Base-by-base conservation (phyloP, 2,329 filamentous ascomycete genomes). In the Setomelanomma holmii region DNA sequence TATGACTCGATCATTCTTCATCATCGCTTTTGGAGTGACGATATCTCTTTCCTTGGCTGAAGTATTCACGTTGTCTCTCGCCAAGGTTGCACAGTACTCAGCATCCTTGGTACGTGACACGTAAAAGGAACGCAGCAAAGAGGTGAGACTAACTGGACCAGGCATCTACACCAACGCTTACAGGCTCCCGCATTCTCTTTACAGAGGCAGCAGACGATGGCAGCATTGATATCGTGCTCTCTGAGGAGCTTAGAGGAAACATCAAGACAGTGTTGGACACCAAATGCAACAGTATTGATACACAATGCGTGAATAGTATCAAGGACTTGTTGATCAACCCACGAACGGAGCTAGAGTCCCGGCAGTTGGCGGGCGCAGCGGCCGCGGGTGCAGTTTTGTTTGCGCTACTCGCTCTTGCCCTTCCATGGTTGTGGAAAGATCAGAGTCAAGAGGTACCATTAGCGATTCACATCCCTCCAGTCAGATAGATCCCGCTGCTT, bases 181-280 rank as follows among this genome's bases (percentile, higher is more conserved):
- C 49, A 1, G 49, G 49, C 3, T 41, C 49, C 4, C 35, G 42
- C 4, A 20, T 51, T 4, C 4, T 51, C 1, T 51, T 51, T 27
- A 51, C 42, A 2, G 38, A 46, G 7, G 23, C 49, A 4, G 42
- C 49, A 5, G 21, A 19, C 7, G 27, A 36, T 16, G 42, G 30
- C 11, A 42, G 49, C 14, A 30, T 51, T 10, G 49, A 51, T 20
- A 27, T 46, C n/a, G 30, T 51, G 5, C n/a, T 51, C 6, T 51
- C 49, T 4, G 24, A 46, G 14, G 49, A 51, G 24, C 27, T 51
- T 20, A 23, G 38, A 14, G 42, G 17, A 11, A 42, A 38, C 16
- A 20, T 51, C 12, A 16, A 46, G n/a, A 42, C 34, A 27, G 49
- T 38, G 4, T 5, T 51, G 3, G 42, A 30, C 1, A 38, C 1